Conservation (phyloP, 805 yeast genomes). For the Teunomyces kruisii region DNA sequence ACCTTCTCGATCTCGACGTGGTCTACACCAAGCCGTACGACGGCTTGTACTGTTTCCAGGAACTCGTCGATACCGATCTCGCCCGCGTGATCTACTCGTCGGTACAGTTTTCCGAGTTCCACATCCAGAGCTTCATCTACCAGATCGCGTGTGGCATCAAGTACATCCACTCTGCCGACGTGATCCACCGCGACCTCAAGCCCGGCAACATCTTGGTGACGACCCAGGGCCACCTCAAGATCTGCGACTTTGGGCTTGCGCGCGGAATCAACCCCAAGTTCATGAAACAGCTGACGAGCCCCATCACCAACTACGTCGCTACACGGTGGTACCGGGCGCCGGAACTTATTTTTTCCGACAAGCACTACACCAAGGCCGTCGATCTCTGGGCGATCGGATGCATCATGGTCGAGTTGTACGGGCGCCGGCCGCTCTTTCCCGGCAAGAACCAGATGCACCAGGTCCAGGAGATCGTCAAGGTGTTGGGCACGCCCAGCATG, state of each 20-base stretch:
- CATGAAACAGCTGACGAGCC: slow-evolving; percentile 32
- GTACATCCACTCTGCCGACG: slow-evolving; percentile 89
- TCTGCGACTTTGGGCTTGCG: slow-evolving; percentile 93
- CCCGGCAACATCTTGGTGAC: slow-evolving; percentile 87
- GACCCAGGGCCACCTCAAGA: slow-evolving; percentile 70
- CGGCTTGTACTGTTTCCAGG: slow-evolving; percentile 89
- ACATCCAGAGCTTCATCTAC: slow-evolving; percentile 70
- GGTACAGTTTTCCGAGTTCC: slow-evolving; percentile 80
- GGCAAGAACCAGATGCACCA: slow-evolving; percentile 77
- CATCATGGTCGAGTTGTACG: slow-evolving; percentile 80
- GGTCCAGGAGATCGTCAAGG: slow-evolving; percentile 61
- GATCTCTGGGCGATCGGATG: slow-evolving; percentile 97
- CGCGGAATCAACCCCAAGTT: slow-evolving; percentile 56
- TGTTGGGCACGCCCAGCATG: slow-evolving; percentile 69
- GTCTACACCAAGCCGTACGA: slow-evolving; percentile 66
- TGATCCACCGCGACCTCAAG: slow-evolving; percentile 87
- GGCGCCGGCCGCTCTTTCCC: slow-evolving; percentile 74
- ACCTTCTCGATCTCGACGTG: slow-evolving; percentile 71
- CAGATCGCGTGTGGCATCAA: slow-evolving; percentile 85
- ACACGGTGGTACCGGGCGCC: slow-evolving; percentile 97
- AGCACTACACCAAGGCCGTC: slow-evolving; percentile 60
- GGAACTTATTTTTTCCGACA: slow-evolving; percentile 68
- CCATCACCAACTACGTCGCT: slow-evolving; percentile 84
- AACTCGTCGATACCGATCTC: slow-evolving; percentile 77
- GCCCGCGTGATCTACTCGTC: slow-evolving; percentile 77